Evolutionary conservation across 164 flowering plant species (phyloP).

Genomic region (Litsea cubeba): DNA sequence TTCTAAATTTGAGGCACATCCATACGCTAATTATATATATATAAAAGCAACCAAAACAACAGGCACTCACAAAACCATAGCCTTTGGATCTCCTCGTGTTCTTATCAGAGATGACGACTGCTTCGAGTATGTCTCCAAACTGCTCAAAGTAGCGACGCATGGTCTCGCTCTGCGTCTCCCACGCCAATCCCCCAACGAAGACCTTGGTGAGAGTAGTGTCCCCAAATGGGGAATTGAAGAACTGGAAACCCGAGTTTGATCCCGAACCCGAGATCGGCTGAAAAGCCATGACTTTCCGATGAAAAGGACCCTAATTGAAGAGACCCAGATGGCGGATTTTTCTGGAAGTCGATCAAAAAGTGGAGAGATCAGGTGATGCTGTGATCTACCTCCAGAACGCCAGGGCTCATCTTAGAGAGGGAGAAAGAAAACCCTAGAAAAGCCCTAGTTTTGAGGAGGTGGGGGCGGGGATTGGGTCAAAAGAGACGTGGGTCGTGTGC

Average conservation of each 20-base stretch:
- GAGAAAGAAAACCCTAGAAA: constrained; percentile 36
- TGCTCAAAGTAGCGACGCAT: constrained; percentile 78
- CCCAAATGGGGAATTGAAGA: constrained; percentile 82
- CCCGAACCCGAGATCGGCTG: constrained; percentile 51
- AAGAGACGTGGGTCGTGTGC: constrained; percentile 12
- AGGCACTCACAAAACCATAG: constrained; percentile 91
- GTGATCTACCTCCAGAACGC: constrained; percentile 22
- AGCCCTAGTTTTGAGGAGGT: constrained; percentile 24
- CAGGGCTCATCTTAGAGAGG: constrained; percentile 15
- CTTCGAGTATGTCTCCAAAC: constrained; percentile 92
- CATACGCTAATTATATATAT: neutral
- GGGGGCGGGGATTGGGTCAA: constrained; percentile 10
- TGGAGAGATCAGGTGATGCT: constrained; percentile 17
- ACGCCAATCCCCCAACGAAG: constrained; percentile 95
- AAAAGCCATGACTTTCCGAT: constrained; percentile 47
- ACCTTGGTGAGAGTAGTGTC: constrained; percentile 94
- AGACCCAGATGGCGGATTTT: constrained; percentile 6
- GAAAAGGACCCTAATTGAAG: neutral
- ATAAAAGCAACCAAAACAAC: neutral
- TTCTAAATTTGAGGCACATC: neutral
- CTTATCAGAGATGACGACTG: constrained; percentile 92
- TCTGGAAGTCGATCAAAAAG: neutral
- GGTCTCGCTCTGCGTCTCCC: constrained; percentile 96
- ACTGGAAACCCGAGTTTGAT: constrained; percentile 55
- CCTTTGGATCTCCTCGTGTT: constrained; percentile 92